Evolutionary conservation across 2,329 filamentous ascomycete species (phyloP).

Genomic region (Aspergillus neotritici): DNA sequence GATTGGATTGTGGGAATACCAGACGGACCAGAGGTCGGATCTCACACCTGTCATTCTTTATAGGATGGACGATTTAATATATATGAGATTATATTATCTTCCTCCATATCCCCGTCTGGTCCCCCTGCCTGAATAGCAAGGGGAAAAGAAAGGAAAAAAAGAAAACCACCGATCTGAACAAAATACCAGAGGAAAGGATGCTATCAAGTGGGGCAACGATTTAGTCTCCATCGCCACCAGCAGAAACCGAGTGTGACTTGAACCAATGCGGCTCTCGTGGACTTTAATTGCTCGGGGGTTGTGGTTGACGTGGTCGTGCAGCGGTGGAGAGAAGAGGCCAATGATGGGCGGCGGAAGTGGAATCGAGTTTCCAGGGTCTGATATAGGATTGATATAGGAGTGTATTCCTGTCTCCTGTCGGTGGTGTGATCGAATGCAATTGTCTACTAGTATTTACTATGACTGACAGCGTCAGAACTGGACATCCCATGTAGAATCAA

Average conservation of each 20-base stretch:
- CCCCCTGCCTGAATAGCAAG: background rate
- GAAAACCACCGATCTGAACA: slow-evolving; percentile 1
- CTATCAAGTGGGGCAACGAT: slow-evolving; percentile 15
- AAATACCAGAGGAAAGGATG: background rate
- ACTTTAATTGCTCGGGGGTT: slow-evolving; percentile 13
- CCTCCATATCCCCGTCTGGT: too few relatives aligned
- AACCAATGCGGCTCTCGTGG: slow-evolving; percentile 6
- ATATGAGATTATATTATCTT: too few relatives aligned
- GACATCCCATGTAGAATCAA: too few relatives aligned
- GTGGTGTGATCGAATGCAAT: background rate
- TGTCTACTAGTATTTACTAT: too few relatives aligned
- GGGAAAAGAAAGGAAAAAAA: background rate
- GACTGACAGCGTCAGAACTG: too few relatives aligned
- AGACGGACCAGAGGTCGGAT: too few relatives aligned
- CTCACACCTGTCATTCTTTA: too few relatives aligned
- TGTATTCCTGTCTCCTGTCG: slow-evolving; percentile 7
- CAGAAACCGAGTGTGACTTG: slow-evolving; percentile 7
- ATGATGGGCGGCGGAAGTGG: slow-evolving; percentile 16
- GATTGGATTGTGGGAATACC: too few relatives aligned
- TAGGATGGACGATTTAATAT: too few relatives aligned
- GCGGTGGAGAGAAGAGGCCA: slow-evolving; percentile 13
- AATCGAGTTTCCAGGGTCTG: slow-evolving; percentile 9
- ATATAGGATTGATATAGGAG: slow-evolving; percentile 5
- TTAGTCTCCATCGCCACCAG: slow-evolving; percentile 7
- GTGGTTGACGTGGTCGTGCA: slow-evolving; percentile 26